These are phyloP conservation scores for Penicillium robsamsonii DNA, from an alignment of 495 filamentous ascomycete genomes.

Conservation along the genomic window DNA sequence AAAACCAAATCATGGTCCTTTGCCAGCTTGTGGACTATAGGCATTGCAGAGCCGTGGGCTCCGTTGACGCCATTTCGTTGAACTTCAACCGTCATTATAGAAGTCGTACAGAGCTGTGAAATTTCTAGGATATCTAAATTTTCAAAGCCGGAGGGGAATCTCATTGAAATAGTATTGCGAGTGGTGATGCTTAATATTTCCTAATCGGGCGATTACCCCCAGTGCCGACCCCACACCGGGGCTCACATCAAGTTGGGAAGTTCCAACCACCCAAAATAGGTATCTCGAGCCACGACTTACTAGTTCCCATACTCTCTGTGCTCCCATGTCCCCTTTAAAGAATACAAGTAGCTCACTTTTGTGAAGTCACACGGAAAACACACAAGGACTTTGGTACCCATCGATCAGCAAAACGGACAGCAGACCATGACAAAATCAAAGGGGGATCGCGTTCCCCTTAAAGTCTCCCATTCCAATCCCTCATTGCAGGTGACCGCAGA, in stretches of 20 bases:
- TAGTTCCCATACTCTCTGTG: background rate
- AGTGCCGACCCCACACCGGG: background rate
- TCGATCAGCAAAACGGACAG: conserved; percentile 9
- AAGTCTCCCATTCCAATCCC: conserved; percentile 45
- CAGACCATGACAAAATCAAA: conserved; percentile 5
- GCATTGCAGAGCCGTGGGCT: conserved; percentile 21
- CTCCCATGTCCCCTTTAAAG: background rate
- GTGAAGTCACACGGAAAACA: background rate
- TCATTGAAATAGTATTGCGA: conserved; percentile 10
- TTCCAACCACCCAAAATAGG: conserved; percentile 2
- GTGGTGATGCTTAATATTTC: conserved; percentile 18
- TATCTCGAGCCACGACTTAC: conserved; percentile 7
- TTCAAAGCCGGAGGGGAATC: background rate
- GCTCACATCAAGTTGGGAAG: background rate
- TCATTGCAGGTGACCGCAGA: conserved; percentile 57
- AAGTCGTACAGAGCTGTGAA: background rate
- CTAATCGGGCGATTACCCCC: conserved; percentile 6
- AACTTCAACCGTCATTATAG: conserved; percentile 1
- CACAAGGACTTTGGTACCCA: conserved; percentile 20
- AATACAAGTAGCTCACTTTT: background rate
- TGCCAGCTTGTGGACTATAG: conserved; percentile 26
- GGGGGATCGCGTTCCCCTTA: conserved; percentile 10
- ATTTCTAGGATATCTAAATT: background rate
- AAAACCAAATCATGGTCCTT: conserved; percentile 47
- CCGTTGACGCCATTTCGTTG: conserved; percentile 18